Evolutionary conservation across 2,329 filamentous ascomycete species (phyloP), one percentile per base, ranked within the genome.

Genomic region (Didymosphaeria variabile): DNA sequence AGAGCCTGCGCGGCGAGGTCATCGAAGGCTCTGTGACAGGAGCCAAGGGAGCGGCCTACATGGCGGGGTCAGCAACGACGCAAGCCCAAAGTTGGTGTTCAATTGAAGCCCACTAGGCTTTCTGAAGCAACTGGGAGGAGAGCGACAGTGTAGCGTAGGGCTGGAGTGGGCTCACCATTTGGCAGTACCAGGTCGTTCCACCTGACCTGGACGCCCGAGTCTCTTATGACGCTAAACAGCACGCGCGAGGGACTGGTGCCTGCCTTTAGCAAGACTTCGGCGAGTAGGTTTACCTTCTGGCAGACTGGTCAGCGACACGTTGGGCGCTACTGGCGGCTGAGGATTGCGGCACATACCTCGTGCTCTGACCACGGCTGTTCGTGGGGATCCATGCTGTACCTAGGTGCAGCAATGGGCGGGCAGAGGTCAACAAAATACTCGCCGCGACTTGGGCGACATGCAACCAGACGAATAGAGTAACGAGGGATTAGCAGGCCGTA

Each of bases 101-200:
- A 8, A 19, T 10, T 26, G 15, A 42, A 45, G 36, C 29, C 15
- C 4, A 26, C 9, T 15, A 19, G 34, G 9, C 29, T 3, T 17
- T 53, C 36, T 29, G 21, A 38, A 19, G 45, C 29, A 21, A 12
- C 26, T 44, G 53, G 31, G 19, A 23, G 19, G 36, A 42, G 15
- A 29, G 38, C 23, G 57, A 57, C 50, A 45, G 61, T 31, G 46
- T 19, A 31, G 57, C 51, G 49, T 46, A 52, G 49, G 51, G n/a
- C n/a, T n/a, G n/a, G n/a, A n/a, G n/a, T n/a, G n/a, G n/a, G 72
- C 80, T 67, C 77, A 86, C 84, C 83, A 69, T 75, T 75, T 64
- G 84, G 84, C 61, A 85, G 73, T 44, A 82, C 75, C 65, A 82
- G 82, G 57, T 85, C 79, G 56, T 79, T 78, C 83, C 83, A 86